Percentiles rank a stretch among this genome's conserved stretches.
Conservation (phyloP, 768 basidiomycete species). For the Mycena maculata region DNA sequence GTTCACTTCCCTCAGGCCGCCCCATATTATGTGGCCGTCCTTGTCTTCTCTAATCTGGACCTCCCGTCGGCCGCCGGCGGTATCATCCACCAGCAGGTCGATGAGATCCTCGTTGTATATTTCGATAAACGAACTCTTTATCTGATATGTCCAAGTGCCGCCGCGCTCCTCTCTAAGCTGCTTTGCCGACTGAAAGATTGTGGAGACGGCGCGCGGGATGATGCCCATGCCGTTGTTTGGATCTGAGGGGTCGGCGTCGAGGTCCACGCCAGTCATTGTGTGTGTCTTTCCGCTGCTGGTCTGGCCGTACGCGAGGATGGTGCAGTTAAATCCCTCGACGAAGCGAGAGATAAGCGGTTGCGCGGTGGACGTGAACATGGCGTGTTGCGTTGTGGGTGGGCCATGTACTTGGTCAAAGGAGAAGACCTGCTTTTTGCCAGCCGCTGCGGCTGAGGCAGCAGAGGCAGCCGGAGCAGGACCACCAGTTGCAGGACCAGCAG, state of each 20-base stretch:
- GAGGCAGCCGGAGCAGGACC: constrained; percentile 61
- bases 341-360: constrained; percentile 89
- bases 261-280: constrained; percentile 96
- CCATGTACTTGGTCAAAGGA: constrained; percentile 95
- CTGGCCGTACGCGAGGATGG: constrained; percentile 97
- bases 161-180: constrained; percentile 83
- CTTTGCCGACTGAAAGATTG: constrained; percentile 84
- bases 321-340: constrained; percentile 96
- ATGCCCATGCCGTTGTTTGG: constrained; percentile 91
- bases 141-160: constrained; percentile 77
- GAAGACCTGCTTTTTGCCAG: constrained; percentile 85
- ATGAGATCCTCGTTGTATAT: constrained; percentile 99
- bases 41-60: constrained; percentile 98
- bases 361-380: constrained; percentile 87
- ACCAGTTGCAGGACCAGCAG: constrained; percentile 61
- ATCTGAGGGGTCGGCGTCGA: constrained; percentile 88
- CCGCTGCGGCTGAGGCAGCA: constrained; percentile 52
- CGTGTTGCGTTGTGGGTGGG: constrained; percentile 86
- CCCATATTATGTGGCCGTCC: constrained; percentile 97
- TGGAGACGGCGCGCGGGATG: constrained; percentile 92
- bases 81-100: constrained; percentile 87
- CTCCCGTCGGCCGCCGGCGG: constrained; percentile 75
- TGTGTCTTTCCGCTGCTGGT: constrained; percentile 97
- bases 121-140: constrained; percentile 96
- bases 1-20: constrained; percentile 90